Evolutionary conservation across 2,329 filamentous ascomycete genomes (phyloP).

Genomic region (Bisporella sp.): DNA sequence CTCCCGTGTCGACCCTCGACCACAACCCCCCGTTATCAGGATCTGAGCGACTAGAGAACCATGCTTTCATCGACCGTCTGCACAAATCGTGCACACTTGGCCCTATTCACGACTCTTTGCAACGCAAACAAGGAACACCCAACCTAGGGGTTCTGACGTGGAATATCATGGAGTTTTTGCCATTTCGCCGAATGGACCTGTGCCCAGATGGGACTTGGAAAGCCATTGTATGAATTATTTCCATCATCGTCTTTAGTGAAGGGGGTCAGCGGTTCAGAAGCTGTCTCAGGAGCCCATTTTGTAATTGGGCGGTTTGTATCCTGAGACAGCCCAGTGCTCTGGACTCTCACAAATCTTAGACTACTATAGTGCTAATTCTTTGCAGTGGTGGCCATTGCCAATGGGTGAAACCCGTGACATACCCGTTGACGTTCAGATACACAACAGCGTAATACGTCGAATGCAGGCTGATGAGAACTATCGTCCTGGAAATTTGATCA

Average conservation of each 20-base stretch:
- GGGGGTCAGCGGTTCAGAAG: too few species aligned
- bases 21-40: too few species aligned
- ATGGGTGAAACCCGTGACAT: constrained; percentile 55
- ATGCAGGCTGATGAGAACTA: constrained; percentile 46
- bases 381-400: constrained; percentile 37
- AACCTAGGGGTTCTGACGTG: constrained; percentile 40
- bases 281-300: too few species aligned
- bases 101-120: constrained; percentile 42
- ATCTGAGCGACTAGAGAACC: too few species aligned
- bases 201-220: constrained; percentile 51
- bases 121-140: constrained; percentile 32
- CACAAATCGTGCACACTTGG: neutral
- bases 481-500: constrained; percentile 51
- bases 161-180: constrained; percentile 58
- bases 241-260: too few species aligned
- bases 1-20: too few species aligned
- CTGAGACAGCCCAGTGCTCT: too few species aligned
- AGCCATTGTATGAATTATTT: constrained; percentile 32
- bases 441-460: constrained; percentile 48
- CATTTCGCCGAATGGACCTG: constrained; percentile 55
- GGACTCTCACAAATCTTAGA: too few species aligned
- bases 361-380: neutral
- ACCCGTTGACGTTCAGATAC: constrained; percentile 46
- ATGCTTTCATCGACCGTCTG: too few species aligned
- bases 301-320: too few species aligned